A percentile compares a stretch with the other conserved stretches of the same genome.
These are phyloP conservation scores for Acanthamoeba sp. DNA, from an alignment of 208 protist genomes.

Conservation along the genomic window DNA sequence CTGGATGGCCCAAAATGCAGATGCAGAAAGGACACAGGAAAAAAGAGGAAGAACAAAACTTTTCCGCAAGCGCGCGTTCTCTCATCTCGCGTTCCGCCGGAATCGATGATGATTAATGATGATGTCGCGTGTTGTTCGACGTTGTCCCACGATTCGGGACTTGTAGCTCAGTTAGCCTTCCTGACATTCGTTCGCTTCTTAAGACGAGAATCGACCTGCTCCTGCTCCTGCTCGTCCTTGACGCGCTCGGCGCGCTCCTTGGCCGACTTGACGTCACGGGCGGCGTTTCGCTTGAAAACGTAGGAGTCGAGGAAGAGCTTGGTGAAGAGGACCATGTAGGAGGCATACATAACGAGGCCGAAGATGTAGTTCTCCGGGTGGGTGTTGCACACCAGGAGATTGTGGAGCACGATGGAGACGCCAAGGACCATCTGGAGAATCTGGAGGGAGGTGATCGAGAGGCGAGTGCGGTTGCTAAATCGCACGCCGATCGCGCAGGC, in stretches of 20 bases:
- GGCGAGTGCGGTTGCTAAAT: constrained; percentile 21
- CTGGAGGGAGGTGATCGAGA: constrained; percentile 40
- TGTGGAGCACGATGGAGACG: constrained; percentile 36
- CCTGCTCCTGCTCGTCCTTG: constrained; percentile 68
- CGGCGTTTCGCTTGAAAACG: constrained; percentile 76
- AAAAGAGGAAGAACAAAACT: no score
- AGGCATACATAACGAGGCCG: constrained; percentile 92
- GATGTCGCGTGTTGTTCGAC: background rate
- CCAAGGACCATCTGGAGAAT: constrained; percentile 59
- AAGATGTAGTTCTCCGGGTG: constrained; percentile 77
- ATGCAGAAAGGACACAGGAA: no score
- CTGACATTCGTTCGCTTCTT: background rate
- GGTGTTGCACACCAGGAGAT: constrained; percentile 7
- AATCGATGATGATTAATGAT: no score
- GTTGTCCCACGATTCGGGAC: background rate
- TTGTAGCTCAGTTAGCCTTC: constrained; percentile 29
- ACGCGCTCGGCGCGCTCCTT: constrained; percentile 25
- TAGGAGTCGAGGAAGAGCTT: constrained; percentile 92
- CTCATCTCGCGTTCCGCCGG: no score
- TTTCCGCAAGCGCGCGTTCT: no score
- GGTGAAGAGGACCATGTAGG: constrained; percentile 94
- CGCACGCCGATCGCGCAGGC: background rate
- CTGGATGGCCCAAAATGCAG: no score
- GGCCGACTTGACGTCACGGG: background rate
- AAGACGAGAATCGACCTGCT: background rate